phyloP scores from a whole-genome alignment of 2,329 filamentous ascomycete species.

The Pseudopyrenochaeta lycopersici region DNA sequence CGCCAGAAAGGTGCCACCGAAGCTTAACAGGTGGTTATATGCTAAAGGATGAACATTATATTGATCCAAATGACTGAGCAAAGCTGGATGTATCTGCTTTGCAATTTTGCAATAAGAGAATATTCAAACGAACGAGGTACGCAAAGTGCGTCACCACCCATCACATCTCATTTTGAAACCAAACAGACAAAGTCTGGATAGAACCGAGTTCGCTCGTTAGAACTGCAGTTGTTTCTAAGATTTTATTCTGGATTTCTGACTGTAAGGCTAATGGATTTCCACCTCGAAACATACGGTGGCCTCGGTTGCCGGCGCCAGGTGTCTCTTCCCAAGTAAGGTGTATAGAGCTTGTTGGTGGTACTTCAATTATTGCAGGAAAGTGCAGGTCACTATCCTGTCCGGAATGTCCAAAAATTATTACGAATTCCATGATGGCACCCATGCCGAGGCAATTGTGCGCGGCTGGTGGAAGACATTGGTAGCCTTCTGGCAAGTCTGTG shows the following conservation, averaged over 20 bases:
- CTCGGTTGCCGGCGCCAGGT: neutral
- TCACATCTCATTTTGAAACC: too few relatives aligned
- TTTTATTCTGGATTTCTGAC: slow-evolving; percentile 2
- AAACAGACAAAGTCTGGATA: too few relatives aligned
- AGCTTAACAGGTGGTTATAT: too few relatives aligned
- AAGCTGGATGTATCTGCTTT: too few relatives aligned
- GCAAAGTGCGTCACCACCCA: too few relatives aligned
- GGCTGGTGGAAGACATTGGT: slow-evolving; percentile 16
- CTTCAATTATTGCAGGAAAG: slow-evolving; percentile 6
- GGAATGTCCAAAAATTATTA: slow-evolving; percentile 25
- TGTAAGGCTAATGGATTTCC: neutral
- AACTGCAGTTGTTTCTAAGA: slow-evolving; percentile 19
- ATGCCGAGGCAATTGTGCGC: slow-evolving; percentile 18
- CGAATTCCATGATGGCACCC: slow-evolving; percentile 34
- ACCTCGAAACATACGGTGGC: slow-evolving; percentile 4
- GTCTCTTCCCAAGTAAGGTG: slow-evolving; percentile 11
- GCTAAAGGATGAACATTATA: too few relatives aligned
- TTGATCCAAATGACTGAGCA: too few relatives aligned
- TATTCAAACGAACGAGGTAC: too few relatives aligned
- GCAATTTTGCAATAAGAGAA: too few relatives aligned
- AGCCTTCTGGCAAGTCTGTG: slow-evolving; percentile 20
- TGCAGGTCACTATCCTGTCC: neutral
- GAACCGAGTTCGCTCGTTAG: too few relatives aligned
- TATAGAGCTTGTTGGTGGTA: neutral
- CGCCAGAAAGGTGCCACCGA: too few relatives aligned